Conservation (phyloP, 208 protist species). For the Leishmania guyanensis region DNA sequence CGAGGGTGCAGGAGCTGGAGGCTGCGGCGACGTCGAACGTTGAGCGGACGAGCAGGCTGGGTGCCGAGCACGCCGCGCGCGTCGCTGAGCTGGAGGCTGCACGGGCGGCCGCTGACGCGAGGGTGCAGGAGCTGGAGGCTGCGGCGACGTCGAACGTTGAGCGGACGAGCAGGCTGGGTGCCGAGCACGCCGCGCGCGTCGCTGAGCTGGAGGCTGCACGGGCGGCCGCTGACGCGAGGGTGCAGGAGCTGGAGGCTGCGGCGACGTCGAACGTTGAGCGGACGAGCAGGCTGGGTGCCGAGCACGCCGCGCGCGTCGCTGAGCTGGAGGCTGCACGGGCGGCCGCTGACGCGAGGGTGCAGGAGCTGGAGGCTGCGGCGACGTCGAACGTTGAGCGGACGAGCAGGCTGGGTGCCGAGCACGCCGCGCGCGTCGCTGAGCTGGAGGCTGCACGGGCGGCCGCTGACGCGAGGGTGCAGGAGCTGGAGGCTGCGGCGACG, state of each 20-base stretch:
- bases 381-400: neutral
- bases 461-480: neutral
- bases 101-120: neutral
- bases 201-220: too few relatives aligned
- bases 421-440: neutral
- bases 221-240: too few relatives aligned
- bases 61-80: neutral
- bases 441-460: neutral
- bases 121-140: conserved; percentile 9
- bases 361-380: conserved; percentile 2
- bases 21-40: neutral
- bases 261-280: too few relatives aligned
- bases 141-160: too few relatives aligned
- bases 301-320: neutral
- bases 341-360: neutral
- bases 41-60: neutral
- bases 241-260: too few relatives aligned
- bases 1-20: conserved; percentile 10
- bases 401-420: neutral
- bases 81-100: conserved; percentile 16
- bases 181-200: too few relatives aligned
- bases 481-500: neutral
- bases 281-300: too few relatives aligned
- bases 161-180: too few relatives aligned
- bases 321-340: neutral